phyloP scores from a whole-genome alignment of 495 filamentous ascomycete genomes.

The Aspergillus heteromorphus region DNA sequence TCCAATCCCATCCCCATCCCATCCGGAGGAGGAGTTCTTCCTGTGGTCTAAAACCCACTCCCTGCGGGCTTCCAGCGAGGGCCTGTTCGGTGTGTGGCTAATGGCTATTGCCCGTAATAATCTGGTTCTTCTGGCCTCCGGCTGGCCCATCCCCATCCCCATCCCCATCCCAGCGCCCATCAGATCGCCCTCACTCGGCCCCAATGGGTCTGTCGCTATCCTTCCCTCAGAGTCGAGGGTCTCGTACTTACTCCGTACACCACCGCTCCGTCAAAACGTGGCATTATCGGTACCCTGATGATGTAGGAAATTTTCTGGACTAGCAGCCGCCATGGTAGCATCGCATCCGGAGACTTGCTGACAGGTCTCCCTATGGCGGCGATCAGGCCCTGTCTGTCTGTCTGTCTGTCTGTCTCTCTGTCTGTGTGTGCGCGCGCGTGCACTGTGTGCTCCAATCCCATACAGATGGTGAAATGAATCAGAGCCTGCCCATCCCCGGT shows the following conservation, averaged over 20 bases:
- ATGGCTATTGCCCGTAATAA: background rate
- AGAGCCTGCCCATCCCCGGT: background rate
- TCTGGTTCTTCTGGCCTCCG: background rate
- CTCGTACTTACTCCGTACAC: background rate
- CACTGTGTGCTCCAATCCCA: background rate
- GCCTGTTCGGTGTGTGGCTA: background rate
- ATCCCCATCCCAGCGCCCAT: background rate
- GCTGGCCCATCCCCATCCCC: background rate
- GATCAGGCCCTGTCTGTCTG: background rate
- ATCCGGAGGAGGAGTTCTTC: background rate
- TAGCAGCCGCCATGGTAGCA: slow-evolving; percentile 8
- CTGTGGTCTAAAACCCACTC: background rate
- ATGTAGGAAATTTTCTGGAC: slow-evolving; percentile 8
- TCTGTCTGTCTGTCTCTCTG: background rate
- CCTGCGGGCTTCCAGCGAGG: background rate
- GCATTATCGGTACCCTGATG: slow-evolving; percentile 8
- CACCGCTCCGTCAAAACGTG: slow-evolving; percentile 18
- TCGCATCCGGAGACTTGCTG: slow-evolving; percentile 15
- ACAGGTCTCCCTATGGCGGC: slow-evolving; percentile 11
- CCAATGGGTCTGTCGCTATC: background rate
- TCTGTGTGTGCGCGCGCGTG: background rate
- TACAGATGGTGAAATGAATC: background rate
- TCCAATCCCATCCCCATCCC: background rate
- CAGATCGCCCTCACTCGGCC: too few relatives aligned
- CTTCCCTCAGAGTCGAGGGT: background rate